Evolutionary conservation across 225 moss, liverwort and hornwort genomes (phyloP).

Genomic region (Anthoceros angustus): DNA sequence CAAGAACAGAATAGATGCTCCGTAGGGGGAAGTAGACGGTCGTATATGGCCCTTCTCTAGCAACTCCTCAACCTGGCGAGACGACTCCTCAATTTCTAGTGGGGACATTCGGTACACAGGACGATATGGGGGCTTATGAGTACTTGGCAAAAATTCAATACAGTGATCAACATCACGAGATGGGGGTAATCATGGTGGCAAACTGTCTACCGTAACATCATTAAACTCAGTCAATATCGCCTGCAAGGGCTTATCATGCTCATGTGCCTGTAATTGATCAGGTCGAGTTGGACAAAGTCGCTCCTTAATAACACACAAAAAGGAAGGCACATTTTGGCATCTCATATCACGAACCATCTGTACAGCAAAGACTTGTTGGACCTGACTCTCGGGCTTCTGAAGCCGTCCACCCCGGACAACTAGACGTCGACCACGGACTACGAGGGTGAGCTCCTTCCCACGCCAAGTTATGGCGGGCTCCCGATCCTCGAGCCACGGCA

Average conservation of each 20-base stretch:
- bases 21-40: neutral
- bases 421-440: neutral
- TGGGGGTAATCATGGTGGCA: neutral
- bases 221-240: neutral
- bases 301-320: no score
- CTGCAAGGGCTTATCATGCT: neutral
- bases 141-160: neutral
- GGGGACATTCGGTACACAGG: neutral
- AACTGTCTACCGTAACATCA: neutral
- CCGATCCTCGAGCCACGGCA: no score
- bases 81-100: neutral
- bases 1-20: neutral
- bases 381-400: neutral
- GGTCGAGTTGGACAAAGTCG: neutral
- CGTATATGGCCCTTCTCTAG: neutral
- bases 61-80: neutral
- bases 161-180: neutral
- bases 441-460: neutral
- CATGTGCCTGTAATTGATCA: neutral
- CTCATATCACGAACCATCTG: no score
- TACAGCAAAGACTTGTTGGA: no score
- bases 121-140: neutral
- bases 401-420: neutral
- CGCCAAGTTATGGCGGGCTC: neutral
- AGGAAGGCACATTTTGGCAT: no score